Evolutionary conservation across 805 yeast species (phyloP).

Genomic region (Metschnikowia aberdeeniae): DNA sequence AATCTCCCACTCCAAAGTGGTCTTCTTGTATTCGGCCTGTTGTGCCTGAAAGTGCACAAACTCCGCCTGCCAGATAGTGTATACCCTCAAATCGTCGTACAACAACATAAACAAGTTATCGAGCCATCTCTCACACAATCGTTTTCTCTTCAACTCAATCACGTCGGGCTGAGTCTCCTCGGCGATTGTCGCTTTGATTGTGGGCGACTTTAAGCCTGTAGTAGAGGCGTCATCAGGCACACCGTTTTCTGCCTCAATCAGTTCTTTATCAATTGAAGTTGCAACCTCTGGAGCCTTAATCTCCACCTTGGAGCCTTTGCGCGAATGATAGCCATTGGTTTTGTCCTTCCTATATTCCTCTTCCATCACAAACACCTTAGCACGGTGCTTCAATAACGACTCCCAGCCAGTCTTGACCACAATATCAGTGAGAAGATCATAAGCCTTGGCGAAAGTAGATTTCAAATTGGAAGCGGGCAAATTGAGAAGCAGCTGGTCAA

Average conservation of each 20-base stretch:
- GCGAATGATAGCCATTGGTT: conserved; percentile 16
- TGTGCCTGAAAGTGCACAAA: conserved; percentile 84
- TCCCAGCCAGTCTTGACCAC: conserved; percentile 46
- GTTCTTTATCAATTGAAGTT: not conserved
- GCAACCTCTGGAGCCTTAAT: conserved; percentile 11
- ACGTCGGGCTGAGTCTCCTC: conserved; percentile 15
- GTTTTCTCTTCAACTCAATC: conserved; percentile 54
- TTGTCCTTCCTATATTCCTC: conserved; percentile 44
- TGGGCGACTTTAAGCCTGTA: conserved; percentile 35
- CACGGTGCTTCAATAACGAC: conserved; percentile 40
- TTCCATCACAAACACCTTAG: conserved; percentile 47
- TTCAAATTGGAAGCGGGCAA: conserved; percentile 68
- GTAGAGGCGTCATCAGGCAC: conserved; percentile 34
- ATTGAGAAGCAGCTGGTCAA: conserved; percentile 57
- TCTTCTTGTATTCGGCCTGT: conserved; percentile 70
- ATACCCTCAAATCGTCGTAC: conserved; percentile 72
- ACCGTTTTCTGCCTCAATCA: not conserved
- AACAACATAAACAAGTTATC: conserved; percentile 66
- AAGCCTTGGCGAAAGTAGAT: conserved; percentile 43
- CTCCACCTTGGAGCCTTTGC: conserved; percentile 6
- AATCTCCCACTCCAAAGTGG: conserved; percentile 88
- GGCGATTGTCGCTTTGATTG: conserved; percentile 13
- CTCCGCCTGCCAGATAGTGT: conserved; percentile 93
- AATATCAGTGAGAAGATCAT: conserved; percentile 43
- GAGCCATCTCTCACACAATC: conserved; percentile 71